Base-by-base conservation (phyloP, 1,284 basidiomycete genomes). In the Dichomitus squalens region DNA sequence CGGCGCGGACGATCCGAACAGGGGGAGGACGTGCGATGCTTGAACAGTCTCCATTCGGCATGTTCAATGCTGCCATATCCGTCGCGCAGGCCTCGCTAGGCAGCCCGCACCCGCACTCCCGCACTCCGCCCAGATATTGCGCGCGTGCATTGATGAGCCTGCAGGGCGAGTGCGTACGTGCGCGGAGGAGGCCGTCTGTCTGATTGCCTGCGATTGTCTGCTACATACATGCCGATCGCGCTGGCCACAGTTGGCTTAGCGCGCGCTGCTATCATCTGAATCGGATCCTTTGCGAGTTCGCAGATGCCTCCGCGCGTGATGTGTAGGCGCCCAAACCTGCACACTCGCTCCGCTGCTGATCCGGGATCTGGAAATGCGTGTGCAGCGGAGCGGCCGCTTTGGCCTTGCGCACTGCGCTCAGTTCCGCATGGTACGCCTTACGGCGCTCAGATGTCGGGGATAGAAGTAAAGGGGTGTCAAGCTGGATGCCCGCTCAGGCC, bases 41-140 rank as follows among this genome's bases (percentile, higher is more conserved):
- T 20, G 20, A 33, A 49, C 50, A 63, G 61, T 60, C 61, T 63
- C 61, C 61, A 63, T 55, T 50, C 61, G 58, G 61, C 39, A 57
- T 52, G 61, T 41, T 58, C 61, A 58, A 63, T 60, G 61, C 61
- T 63, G 51, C 61, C 61, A 58, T 60, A 57, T 63, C 54, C 49
- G 58, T 59, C 31, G 34, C 23, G 16, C 38, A 34, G 18, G 21
- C 25, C 39, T 43, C 53, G 49, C 53, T 43, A 47, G 57, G 52
- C 35, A 52, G 58, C 53, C 44, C 57, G 49, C 49, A 23, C 49
- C 49, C 57, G 57, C 43, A 4, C 36, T 54, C 39, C 44, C 49
- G 33, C 48, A 34, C 43, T 49, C 7, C 46, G 18, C 14, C 25
- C 6, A 18, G 23, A 29, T 31, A 51, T 51, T 29, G 23, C 38